phyloP scores from a whole-genome alignment of 768 basidiomycete genomes.

The Termitomyces sp. region DNA sequence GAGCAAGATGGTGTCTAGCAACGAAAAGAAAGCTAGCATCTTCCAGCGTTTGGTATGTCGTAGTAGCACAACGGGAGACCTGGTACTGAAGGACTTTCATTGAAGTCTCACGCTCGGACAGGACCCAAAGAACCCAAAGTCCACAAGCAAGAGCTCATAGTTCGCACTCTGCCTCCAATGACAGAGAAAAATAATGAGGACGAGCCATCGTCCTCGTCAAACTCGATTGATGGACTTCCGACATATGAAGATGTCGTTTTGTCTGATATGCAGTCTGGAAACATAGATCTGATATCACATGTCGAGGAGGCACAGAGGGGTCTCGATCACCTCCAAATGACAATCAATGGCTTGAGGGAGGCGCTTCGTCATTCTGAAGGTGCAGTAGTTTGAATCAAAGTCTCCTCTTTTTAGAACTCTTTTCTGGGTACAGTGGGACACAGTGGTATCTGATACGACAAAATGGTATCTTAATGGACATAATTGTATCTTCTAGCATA shows the following conservation, averaged over 20 bases:
- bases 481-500: not conserved
- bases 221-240: not conserved
- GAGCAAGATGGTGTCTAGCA: not conserved
- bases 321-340: constrained; percentile 1
- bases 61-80: not conserved
- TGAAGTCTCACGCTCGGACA: not conserved
- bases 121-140: not conserved
- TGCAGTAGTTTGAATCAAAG: not conserved
- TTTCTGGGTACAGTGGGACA: not conserved
- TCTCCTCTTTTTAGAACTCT: not conserved
- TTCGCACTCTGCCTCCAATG: not conserved
- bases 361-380: not conserved
- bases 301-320: not conserved
- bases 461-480: too few relatives aligned
- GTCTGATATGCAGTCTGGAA: not conserved
- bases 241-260: not conserved
- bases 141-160: not conserved
- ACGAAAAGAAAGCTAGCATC: not conserved
- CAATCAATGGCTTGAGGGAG: not conserved
- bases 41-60: not conserved
- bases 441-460: too few relatives aligned
- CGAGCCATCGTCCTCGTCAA: not conserved
- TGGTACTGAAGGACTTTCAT: not conserved
- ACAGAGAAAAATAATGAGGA: not conserved
- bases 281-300: not conserved